Percentiles rank a stretch among this genome's conserved stretches.
These are phyloP conservation scores for Tolypocladium ovalisporum DNA, from an alignment of 2,329 filamentous ascomycete species.

Conservation along the genomic window DNA sequence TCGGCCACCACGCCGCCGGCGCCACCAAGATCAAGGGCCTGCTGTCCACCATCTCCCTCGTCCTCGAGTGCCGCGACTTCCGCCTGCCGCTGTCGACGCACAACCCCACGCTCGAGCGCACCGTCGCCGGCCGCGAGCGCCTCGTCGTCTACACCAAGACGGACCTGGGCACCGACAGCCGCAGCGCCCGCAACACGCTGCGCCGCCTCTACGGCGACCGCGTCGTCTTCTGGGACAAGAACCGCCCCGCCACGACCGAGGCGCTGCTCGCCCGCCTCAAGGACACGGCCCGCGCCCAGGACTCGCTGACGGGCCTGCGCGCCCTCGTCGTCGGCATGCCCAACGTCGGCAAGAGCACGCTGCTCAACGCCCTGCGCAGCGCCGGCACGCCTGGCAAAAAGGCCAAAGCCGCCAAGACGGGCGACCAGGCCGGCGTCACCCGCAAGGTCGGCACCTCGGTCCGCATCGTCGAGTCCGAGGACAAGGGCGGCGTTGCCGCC, in stretches of 20 bases:
- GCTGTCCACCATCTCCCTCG: constrained; percentile 70
- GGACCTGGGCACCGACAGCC: constrained; percentile 50
- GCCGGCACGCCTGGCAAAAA: constrained; percentile 40
- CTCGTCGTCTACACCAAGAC: constrained; percentile 86
- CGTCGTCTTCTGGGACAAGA: constrained; percentile 34
- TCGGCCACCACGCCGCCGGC: constrained; percentile 83
- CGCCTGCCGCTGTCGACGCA: constrained; percentile 80
- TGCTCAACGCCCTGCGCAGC: constrained; percentile 77
- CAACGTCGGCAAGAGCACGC: constrained; percentile 89
- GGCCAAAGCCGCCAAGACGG: constrained; percentile 67
- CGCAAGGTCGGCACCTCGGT: constrained; percentile 75
- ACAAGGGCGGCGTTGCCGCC: constrained; percentile 32
- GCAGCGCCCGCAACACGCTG: constrained; percentile 14
- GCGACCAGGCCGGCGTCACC: constrained; percentile 81
- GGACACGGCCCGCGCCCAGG: constrained; percentile 17
- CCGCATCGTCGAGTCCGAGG: constrained; percentile 49
- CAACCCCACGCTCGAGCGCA: constrained; percentile 79
- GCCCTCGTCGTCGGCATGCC: constrained; percentile 93
- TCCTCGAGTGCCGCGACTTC: constrained; percentile 92
- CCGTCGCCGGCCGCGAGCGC: constrained; percentile 60
- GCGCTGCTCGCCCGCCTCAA: constrained; percentile 27
- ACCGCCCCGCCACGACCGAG: constrained; percentile 19
- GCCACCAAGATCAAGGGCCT: constrained; percentile 72
- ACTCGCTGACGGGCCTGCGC: constrained; percentile 68
- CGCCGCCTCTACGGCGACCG: constrained; percentile 21